Evolutionary conservation across 768 basidiomycete genomes (phyloP).

Genomic region (Trametes maxima): DNA sequence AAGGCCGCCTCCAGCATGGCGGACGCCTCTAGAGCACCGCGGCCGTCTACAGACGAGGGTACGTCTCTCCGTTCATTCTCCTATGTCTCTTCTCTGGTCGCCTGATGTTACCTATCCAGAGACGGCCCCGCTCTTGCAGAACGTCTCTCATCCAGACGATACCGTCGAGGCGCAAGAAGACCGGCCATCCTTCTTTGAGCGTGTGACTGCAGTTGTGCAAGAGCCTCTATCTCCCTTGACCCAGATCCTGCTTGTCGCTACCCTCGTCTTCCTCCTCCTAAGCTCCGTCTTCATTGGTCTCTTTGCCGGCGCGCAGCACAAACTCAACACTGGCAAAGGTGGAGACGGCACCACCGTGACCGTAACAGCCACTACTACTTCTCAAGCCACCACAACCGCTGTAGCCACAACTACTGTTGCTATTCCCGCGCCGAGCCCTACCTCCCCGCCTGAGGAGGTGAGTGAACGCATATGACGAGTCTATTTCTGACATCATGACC

Average conservation of each 20-base stretch:
- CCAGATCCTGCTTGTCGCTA: conserved; percentile 75
- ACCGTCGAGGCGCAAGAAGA: conserved; percentile 21
- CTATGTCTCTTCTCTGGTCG: conserved; percentile 17
- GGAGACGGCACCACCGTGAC: conserved; percentile 48
- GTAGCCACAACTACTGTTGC: conserved; percentile 39
- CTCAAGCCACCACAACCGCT: conserved; percentile 41
- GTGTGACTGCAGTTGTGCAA: conserved; percentile 58
- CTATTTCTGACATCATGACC: neutral
- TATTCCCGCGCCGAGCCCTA: conserved; percentile 54
- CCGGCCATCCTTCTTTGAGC: conserved; percentile 45
- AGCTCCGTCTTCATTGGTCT: conserved; percentile 90
- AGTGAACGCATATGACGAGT: conserved; percentile 10
- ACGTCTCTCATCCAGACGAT: conserved; percentile 45
- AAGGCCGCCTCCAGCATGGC: conserved; percentile 47
- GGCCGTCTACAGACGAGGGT: conserved; percentile 64
- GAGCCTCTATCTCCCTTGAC: conserved; percentile 84
- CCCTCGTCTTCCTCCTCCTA: conserved; percentile 77
- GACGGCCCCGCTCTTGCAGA: conserved; percentile 62
- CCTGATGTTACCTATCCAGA: conserved; percentile 44
- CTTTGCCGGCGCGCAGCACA: conserved; percentile 87
- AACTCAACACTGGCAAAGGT: conserved; percentile 53
- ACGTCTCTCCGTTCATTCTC: conserved; percentile 13
- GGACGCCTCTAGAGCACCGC: conserved; percentile 47
- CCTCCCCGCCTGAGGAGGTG: conserved; percentile 55
- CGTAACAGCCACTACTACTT: conserved; percentile 37